Evolutionary conservation across 2,329 filamentous ascomycete species (phyloP).

Genomic region (Cladosporium sp.): DNA sequence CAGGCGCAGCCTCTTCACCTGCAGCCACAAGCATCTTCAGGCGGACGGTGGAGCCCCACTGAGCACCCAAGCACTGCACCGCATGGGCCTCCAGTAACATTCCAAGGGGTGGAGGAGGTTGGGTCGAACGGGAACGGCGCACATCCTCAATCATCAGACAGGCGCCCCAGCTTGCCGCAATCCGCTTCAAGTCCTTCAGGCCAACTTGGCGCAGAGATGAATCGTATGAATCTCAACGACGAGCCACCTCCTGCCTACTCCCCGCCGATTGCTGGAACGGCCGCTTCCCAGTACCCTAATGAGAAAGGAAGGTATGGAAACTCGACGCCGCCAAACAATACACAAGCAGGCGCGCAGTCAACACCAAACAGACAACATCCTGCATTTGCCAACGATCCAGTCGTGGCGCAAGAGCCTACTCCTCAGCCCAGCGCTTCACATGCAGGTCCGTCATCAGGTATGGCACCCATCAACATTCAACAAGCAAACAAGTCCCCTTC

Average conservation of each 20-base stretch:
- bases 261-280: constrained; percentile 42
- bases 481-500: constrained; percentile 35
- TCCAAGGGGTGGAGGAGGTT: constrained; percentile 79
- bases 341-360: constrained; percentile 20
- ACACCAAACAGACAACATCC: constrained; percentile 62
- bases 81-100: constrained; percentile 86
- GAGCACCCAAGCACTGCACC: constrained; percentile 83
- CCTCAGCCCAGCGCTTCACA: constrained; percentile 46
- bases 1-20: constrained; percentile 31
- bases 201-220: constrained; percentile 77
- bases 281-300: constrained; percentile 64
- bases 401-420: constrained; percentile 44
- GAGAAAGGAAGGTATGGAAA: constrained; percentile 68
- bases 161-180: constrained; percentile 36
- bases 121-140: constrained; percentile 33
- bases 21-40: constrained; percentile 39
- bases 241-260: constrained; percentile 96
- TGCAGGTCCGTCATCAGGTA: constrained; percentile 27
- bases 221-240: constrained; percentile 74
- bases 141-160: constrained; percentile 11
- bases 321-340: constrained; percentile 36
- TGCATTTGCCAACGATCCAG: constrained; percentile 82
- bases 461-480: constrained; percentile 45
- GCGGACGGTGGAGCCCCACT: constrained; percentile 90
- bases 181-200: constrained; percentile 50